Conservation (phyloP, 1,284 basidiomycete species). For the Ganoderma sp. region DNA sequence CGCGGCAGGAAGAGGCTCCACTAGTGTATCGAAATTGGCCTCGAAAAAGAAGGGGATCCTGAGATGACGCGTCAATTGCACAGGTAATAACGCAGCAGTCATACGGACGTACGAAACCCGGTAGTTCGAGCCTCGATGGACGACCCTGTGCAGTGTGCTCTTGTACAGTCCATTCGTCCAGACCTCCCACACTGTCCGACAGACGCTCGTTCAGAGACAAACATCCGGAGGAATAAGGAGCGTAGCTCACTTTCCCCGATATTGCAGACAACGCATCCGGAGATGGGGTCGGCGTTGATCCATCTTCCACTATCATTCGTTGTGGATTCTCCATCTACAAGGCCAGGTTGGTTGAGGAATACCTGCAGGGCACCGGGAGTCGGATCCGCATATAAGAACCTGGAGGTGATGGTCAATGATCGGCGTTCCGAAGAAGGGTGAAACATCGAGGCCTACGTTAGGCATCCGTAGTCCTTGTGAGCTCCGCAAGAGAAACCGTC, state of each 20-base stretch:
- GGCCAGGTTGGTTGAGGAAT: slow-evolving; percentile 58
- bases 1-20: slow-evolving; percentile 65
- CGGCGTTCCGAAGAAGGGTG: not conserved
- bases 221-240: not conserved
- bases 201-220: not conserved
- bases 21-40: slow-evolving; percentile 73
- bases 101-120: slow-evolving; percentile 45
- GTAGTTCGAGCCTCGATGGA: slow-evolving; percentile 75
- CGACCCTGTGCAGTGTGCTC: slow-evolving; percentile 78
- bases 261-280: slow-evolving; percentile 81
- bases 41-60: slow-evolving; percentile 89
- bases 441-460: slow-evolving; percentile 63
- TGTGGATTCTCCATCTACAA: slow-evolving; percentile 42
- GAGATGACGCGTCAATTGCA: not conserved
- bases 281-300: slow-evolving; percentile 81
- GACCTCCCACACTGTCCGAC: slow-evolving; percentile 75
- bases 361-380: slow-evolving; percentile 83
- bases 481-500: slow-evolving; percentile 87
- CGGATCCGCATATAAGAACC: slow-evolving; percentile 80
- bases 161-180: slow-evolving; percentile 84
- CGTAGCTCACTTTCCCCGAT: slow-evolving; percentile 76
- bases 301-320: slow-evolving; percentile 63
- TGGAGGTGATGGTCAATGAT: slow-evolving; percentile 39
- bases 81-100: not conserved
- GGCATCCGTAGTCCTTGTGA: slow-evolving; percentile 87